Evolutionary conservation across 2,329 filamentous ascomycete species (phyloP), one percentile per base, ranked within the genome.

Genomic region (Ceratocystis ficicola): DNA sequence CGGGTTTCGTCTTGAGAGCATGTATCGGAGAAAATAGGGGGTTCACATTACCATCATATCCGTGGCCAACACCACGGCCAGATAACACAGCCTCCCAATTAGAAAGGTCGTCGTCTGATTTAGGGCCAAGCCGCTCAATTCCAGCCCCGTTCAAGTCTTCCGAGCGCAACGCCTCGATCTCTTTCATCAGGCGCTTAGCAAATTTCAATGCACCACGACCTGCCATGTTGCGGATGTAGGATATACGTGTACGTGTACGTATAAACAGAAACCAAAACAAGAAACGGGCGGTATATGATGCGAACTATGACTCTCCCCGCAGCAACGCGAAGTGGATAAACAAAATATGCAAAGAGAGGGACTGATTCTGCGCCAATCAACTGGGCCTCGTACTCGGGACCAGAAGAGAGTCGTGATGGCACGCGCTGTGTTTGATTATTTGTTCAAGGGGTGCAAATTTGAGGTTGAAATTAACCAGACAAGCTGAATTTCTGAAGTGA

Each of bases 61-160:
- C 83, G 36, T 72, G 73, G 1, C 81, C 81, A 25, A 85, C 72
- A 20, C 78, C 82, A 66, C 75, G 74, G n/a, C 83, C 83, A 70
- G 83, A 83, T 65, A 86, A 78, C 64, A 86, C 81, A 32, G 82
- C 79, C 73, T 84, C 79, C 81, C 84, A 85, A 62, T 73, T 73
- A 68, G 85, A 75, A 65, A 86, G 73, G 71, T 83, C 78, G n/a
- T 78, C 78, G 68, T 83, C 82, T 69, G 72, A 73, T 46, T 78
- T 76, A 25, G 83, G 81, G 0, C 81, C 82, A 3, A 86, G 79
- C 12, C 83, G 77, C 75, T 85, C 82, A 69, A 86, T 82, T 59
- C 73, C 73, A 68, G 76, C 73, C 71, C 84, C 82, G 28, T 60
- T 46, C 7, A 62, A 17, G 36, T 63, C 50, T 44, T 44, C n/a